These are phyloP conservation scores for Pugionium dolabratum DNA, from an alignment of 345 rosid species.

Conservation along the genomic window DNA sequence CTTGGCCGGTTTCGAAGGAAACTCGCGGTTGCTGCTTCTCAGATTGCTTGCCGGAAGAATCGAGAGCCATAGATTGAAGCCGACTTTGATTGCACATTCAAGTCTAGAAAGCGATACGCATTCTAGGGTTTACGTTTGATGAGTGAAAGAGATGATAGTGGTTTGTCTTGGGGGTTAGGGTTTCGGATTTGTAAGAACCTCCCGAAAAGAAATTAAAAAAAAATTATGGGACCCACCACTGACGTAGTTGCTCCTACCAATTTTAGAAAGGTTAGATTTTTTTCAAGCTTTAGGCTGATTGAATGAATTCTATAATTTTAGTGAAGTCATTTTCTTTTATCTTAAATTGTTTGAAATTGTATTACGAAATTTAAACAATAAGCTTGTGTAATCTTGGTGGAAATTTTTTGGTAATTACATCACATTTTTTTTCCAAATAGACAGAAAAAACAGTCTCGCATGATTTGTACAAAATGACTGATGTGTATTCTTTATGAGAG, in stretches of 20 bases:
- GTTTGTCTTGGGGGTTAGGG: slow-evolving; percentile 48
- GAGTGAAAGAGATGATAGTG: slow-evolving; percentile 35
- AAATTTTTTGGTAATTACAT: neutral
- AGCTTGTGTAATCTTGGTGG: neutral
- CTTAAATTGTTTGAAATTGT: neutral
- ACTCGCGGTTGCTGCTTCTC: slow-evolving; percentile 29
- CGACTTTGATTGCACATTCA: slow-evolving; percentile 37
- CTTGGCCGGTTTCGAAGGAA: slow-evolving; percentile 24
- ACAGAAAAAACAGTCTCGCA: neutral
- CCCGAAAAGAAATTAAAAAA: neutral
- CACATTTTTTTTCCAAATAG: neutral
- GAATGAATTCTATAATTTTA: neutral
- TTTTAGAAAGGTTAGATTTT: slow-evolving; percentile 17
- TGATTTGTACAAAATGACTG: slow-evolving; percentile 27
- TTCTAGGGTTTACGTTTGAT: slow-evolving; percentile 42
- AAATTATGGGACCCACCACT: slow-evolving; percentile 24
- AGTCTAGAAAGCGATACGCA: slow-evolving; percentile 25
- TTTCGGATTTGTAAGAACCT: slow-evolving; percentile 27
- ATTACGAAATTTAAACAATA: too few species aligned
- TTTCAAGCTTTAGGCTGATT: neutral
- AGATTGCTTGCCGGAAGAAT: slow-evolving; percentile 35
- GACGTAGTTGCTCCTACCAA: neutral
- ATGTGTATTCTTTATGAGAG: neutral
- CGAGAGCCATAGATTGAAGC: slow-evolving; percentile 41
- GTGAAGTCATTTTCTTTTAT: slow-evolving; percentile 5